Percentiles rank a stretch among this genome's conserved stretches.
phyloP scores from a whole-genome alignment of 108 stramenopile species.

The Fragilariopsis cylindrus region DNA sequence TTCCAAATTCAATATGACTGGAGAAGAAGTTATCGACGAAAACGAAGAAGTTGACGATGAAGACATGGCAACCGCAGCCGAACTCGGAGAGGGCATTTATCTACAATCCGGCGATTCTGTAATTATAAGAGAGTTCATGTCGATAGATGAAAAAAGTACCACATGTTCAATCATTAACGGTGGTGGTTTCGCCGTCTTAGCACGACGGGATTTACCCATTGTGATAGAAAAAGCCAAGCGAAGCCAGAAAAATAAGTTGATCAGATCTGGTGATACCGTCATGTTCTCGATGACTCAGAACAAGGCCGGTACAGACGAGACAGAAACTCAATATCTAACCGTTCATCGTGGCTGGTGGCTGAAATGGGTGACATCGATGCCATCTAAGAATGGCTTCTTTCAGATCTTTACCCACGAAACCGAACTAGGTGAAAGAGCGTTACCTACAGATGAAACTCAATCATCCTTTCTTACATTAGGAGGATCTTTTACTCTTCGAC shows the following conservation, averaged over 20 bases:
- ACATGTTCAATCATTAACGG: conserved; percentile 56
- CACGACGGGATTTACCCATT: conserved; percentile 43
- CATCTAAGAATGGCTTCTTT: conserved; percentile 70
- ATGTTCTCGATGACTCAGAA: conserved; percentile 60
- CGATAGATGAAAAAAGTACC: conserved; percentile 17
- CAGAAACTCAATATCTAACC: conserved; percentile 67
- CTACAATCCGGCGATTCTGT: conserved; percentile 63
- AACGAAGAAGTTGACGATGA: conserved; percentile 40
- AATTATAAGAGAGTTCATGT: conserved; percentile 45
- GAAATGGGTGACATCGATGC: conserved; percentile 76
- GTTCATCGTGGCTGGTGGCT: conserved; percentile 93
- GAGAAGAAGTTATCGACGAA: conserved; percentile 13
- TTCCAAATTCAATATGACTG: not conserved
- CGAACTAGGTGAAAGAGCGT: conserved; percentile 23
- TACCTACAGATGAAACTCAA: conserved; percentile 31
- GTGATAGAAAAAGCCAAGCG: conserved; percentile 59
- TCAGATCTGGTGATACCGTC: conserved; percentile 83
- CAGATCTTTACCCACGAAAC: conserved; percentile 46
- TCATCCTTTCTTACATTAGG: conserved; percentile 63
- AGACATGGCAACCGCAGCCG: conserved; percentile 47
- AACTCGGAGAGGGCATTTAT: conserved; percentile 61
- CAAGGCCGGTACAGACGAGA: conserved; percentile 27
- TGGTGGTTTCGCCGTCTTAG: conserved; percentile 78
- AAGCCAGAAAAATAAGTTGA: conserved; percentile 42
- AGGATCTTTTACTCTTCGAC: conserved; percentile 63